phyloP scores from a whole-genome alignment of 331 rosid genomes.

The Acacia concinna region DNA sequence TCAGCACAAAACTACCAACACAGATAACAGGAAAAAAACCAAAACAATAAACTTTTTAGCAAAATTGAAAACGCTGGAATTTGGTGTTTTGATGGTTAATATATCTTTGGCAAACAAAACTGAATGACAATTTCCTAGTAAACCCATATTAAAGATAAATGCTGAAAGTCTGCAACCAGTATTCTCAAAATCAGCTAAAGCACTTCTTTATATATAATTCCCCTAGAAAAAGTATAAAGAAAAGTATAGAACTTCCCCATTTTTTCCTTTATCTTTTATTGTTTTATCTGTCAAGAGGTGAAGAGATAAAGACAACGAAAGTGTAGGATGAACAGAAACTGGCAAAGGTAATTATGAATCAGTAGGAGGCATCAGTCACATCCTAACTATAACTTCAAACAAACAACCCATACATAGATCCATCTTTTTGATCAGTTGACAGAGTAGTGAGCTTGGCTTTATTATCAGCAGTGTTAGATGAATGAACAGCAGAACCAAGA shows the following conservation, averaged over 20 bases:
- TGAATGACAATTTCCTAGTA: background rate
- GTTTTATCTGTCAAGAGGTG: background rate
- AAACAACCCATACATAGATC: constrained; percentile 46
- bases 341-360: background rate
- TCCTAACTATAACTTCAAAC: background rate
- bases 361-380: background rate
- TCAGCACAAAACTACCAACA: constrained; percentile 10
- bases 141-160: background rate
- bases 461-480: constrained; percentile 85
- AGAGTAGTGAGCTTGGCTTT: constrained; percentile 55
- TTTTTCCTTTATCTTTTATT: background rate
- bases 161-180: background rate
- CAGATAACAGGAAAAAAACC: background rate
- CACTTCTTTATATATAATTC: background rate
- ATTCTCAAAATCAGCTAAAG: constrained; percentile 17
- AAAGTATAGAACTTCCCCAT: background rate
- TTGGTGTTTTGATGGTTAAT: background rate
- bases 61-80: background rate
- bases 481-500: constrained; percentile 83
- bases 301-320: background rate
- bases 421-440: constrained; percentile 36
- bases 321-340: background rate
- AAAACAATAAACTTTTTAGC: background rate
- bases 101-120: background rate
- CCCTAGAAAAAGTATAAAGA: background rate